Conservation (phyloP, 1,284 basidiomycete species). For the Ustanciosporium gigantosporum region DNA sequence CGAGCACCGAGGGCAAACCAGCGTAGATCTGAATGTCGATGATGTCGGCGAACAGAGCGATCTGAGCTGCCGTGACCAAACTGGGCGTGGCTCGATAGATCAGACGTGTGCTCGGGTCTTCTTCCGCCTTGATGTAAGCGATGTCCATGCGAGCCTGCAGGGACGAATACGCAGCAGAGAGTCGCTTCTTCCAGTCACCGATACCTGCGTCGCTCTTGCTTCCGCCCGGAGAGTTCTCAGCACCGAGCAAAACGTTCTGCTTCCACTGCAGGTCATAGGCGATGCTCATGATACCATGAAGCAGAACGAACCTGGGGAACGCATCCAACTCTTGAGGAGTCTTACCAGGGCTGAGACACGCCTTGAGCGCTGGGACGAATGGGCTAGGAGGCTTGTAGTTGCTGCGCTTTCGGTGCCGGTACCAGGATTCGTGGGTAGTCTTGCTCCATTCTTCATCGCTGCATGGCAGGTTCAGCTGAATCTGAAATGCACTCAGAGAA, state of each 20-base stretch:
- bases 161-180: conserved; percentile 35
- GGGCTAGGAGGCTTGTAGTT: conserved; percentile 35
- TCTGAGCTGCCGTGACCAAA: conserved; percentile 40
- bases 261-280: conserved; percentile 51
- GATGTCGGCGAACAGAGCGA: conserved; percentile 42
- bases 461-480: conserved; percentile 42
- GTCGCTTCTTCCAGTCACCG: conserved; percentile 38
- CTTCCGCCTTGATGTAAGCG: conserved; percentile 37
- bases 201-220: conserved; percentile 21
- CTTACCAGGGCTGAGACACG: conserved; percentile 35
- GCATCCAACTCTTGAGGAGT: conserved; percentile 41
- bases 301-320: conserved; percentile 39
- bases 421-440: conserved; percentile 35
- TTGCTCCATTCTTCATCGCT: conserved; percentile 45
- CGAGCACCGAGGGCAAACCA: conserved; percentile 42
- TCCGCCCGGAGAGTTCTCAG: conserved; percentile 26
- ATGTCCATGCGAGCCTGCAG: conserved; percentile 42
- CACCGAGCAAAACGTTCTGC: conserved; percentile 42
- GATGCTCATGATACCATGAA: conserved; percentile 51
- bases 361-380: conserved; percentile 44
- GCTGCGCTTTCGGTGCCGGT: conserved; percentile 19
- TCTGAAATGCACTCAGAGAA: conserved; percentile 42
- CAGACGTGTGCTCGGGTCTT: conserved; percentile 32
- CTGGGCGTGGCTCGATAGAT: conserved; percentile 41
- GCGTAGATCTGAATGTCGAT: conserved; percentile 50